Conservation (phyloP, 768 basidiomycete genomes). For the Tulasnella sp. region DNA sequence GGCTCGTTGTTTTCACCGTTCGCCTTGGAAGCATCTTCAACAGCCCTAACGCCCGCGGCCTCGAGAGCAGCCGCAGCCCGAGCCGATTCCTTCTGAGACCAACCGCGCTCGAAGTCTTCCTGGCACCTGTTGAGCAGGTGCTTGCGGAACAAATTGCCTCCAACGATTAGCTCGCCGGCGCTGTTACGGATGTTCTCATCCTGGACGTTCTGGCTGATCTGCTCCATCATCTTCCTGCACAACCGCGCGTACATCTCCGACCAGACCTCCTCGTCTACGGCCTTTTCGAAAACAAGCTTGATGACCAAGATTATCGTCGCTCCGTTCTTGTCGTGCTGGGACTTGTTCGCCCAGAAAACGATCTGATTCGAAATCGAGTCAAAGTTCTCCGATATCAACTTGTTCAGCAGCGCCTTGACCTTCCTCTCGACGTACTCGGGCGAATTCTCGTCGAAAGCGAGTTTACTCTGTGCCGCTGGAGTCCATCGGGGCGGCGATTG, state of each 20-base stretch:
- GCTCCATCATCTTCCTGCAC: conserved; percentile 94
- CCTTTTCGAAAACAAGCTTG: conserved; percentile 93
- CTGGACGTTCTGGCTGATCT: conserved; percentile 79
- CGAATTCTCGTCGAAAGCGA: not conserved
- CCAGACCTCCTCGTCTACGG: conserved; percentile 92
- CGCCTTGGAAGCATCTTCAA: conserved; percentile 45
- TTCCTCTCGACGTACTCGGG: conserved; percentile 73
- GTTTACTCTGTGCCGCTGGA: not conserved
- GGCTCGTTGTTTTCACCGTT: conserved; percentile 51
- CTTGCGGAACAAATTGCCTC: conserved; percentile 93
- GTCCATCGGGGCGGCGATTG: conserved; percentile 80
- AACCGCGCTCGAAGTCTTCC: conserved; percentile 95
- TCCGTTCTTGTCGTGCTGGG: conserved; percentile 87
- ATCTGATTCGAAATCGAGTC: conserved; percentile 95
- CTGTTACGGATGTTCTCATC: conserved; percentile 79
- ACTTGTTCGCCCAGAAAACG: conserved; percentile 91
- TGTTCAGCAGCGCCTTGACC: conserved; percentile 88
- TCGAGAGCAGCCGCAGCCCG: conserved; percentile 83
- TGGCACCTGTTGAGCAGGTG: conserved; percentile 96
- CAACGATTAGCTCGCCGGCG: conserved; percentile 85
- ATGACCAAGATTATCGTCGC: conserved; percentile 95
- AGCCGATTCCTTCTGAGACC: conserved; percentile 83
- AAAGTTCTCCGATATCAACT: conserved; percentile 95
- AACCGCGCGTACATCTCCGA: conserved; percentile 97
- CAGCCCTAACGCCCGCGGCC: conserved; percentile 76